phyloP scores from a whole-genome alignment of 192 early-diverging fungal genomes.

The Mortierella alpina region DNA sequence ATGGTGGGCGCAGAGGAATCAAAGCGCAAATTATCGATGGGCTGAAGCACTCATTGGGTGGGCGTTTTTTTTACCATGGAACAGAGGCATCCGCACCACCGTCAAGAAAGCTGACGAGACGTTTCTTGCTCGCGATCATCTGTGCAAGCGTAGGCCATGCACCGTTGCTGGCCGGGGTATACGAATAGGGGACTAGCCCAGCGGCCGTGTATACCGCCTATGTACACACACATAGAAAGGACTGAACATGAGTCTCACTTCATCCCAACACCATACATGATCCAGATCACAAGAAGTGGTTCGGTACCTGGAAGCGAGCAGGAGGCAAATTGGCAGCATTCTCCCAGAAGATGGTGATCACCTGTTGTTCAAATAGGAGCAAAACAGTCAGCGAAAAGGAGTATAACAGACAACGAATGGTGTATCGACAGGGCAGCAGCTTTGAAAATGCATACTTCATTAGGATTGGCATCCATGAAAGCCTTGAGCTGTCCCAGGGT shows the following conservation, averaged over 20 bases:
- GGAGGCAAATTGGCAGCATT: constrained; percentile 25
- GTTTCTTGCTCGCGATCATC: constrained; percentile 73
- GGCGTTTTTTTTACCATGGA: constrained; percentile 56
- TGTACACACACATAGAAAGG: not conserved
- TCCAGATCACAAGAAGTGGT: not conserved
- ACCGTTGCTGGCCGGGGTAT: constrained; percentile 52
- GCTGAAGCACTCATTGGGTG: too few relatives aligned
- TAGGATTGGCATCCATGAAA: constrained; percentile 49
- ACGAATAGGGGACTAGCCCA: constrained; percentile 65
- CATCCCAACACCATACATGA: too few relatives aligned
- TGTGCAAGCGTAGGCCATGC: constrained; percentile 77
- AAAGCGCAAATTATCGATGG: too few relatives aligned
- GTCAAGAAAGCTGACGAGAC: constrained; percentile 73
- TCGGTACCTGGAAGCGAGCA: constrained; percentile 38
- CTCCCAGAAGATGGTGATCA: constrained; percentile 44
- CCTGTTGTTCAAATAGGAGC: constrained; percentile 3
- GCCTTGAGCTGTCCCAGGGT: constrained; percentile 34
- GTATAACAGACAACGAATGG: not conserved
- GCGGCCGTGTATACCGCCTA: constrained; percentile 44
- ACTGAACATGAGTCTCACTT: too few relatives aligned
- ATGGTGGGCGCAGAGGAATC: too few relatives aligned
- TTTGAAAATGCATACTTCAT: constrained; percentile 19
- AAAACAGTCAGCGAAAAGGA: not conserved
- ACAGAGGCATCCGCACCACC: constrained; percentile 62
- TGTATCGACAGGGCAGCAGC: not conserved